These are phyloP conservation scores for Lippia alba DNA, from an alignment of 305 asterid genomes.

Conservation along the genomic window DNA sequence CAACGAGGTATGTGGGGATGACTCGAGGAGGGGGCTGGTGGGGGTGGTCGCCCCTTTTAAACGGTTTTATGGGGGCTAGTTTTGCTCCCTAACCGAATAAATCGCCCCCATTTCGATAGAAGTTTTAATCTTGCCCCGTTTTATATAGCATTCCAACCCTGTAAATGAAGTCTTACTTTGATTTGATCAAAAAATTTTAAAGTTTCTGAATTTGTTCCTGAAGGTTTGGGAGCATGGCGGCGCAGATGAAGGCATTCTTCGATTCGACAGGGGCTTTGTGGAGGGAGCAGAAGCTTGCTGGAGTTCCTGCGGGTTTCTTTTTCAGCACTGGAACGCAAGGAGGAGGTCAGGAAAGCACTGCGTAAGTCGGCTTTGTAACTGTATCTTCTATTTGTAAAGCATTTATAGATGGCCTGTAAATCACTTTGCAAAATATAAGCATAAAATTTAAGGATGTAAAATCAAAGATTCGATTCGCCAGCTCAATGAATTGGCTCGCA, in stretches of 20 bases:
- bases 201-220: not conserved
- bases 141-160: too few species aligned
- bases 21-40: not conserved
- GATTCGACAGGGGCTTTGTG: slow-evolving; percentile 62
- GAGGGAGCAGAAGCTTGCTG: slow-evolving; percentile 69
- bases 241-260: slow-evolving; percentile 68
- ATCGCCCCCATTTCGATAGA: too few species aligned
- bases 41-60: not conserved
- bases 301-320: slow-evolving; percentile 68
- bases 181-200: too few species aligned
- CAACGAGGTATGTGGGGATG: slow-evolving; percentile 46
- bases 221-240: slow-evolving; percentile 69
- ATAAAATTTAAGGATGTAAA: too few species aligned
- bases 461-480: too few species aligned
- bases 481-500: too few species aligned
- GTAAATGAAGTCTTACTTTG: too few species aligned
- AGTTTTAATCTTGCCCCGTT: too few species aligned
- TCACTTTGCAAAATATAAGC: too few species aligned
- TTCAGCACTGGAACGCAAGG: slow-evolving; percentile 74
- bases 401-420: too few species aligned
- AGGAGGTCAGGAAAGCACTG: slow-evolving; percentile 79
- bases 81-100: too few species aligned
- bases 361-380: slow-evolving; percentile 41
- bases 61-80: too few species aligned
- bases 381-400: not conserved